These are phyloP conservation scores for Didymella sp. DNA, from an alignment of 2,329 filamentous ascomycete genomes.

Conservation along the genomic window DNA sequence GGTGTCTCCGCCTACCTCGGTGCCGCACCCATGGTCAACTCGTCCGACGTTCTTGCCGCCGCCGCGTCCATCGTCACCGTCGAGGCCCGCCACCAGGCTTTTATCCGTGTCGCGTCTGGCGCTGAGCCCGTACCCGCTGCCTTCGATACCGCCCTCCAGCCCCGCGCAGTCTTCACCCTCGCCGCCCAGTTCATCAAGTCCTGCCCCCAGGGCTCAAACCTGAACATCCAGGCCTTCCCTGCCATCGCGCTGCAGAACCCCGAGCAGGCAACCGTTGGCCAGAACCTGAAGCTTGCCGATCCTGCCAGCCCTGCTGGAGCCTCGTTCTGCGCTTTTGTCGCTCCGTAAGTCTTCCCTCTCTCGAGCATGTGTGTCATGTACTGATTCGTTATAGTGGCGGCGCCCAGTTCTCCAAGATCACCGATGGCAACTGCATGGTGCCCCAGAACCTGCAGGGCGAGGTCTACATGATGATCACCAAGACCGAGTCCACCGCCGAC, in stretches of 20 bases:
- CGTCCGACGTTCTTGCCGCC: slow-evolving; percentile 66
- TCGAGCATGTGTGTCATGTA: too few species aligned
- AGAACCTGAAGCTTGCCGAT: slow-evolving; percentile 50
- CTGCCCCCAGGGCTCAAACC: slow-evolving; percentile 70
- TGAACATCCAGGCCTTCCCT: slow-evolving; percentile 70
- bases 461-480: slow-evolving; percentile 72
- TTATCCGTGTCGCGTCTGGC: slow-evolving; percentile 68
- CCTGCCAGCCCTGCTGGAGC: slow-evolving; percentile 52
- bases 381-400: slow-evolving; percentile 44
- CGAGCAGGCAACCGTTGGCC: slow-evolving; percentile 51
- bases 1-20: slow-evolving; percentile 76
- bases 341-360: slow-evolving; percentile 55
- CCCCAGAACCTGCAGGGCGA: slow-evolving; percentile 69
- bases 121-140: slow-evolving; percentile 69
- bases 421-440: slow-evolving; percentile 64
- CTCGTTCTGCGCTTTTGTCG: slow-evolving; percentile 71
- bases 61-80: slow-evolving; percentile 75
- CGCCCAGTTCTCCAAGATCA: slow-evolving; percentile 63
- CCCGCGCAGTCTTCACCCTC: slow-evolving; percentile 74
- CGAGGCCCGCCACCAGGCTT: slow-evolving; percentile 76
- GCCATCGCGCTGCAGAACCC: slow-evolving; percentile 61
- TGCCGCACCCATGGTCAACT: slow-evolving; percentile 69
- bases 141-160: slow-evolving; percentile 73
- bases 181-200: slow-evolving; percentile 74
- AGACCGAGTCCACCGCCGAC: slow-evolving; percentile 44